A percentile compares a stretch with the other conserved stretches of the same genome.
phyloP scores from a whole-genome alignment of 2,329 filamentous ascomycete species.

The Lachnellula hyalina region DNA sequence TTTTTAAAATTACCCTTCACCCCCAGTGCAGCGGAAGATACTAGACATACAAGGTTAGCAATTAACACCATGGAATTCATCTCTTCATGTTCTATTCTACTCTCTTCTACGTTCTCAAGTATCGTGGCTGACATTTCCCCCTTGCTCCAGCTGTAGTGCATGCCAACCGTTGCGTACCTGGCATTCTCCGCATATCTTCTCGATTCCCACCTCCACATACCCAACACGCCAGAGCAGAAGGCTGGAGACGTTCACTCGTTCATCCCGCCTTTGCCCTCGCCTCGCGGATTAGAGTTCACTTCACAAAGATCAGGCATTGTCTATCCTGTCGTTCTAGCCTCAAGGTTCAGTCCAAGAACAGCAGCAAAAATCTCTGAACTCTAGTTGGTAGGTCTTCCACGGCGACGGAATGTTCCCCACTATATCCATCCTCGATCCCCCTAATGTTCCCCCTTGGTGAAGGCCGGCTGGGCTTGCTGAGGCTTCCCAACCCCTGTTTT shows the following conservation, averaged over 20 bases:
- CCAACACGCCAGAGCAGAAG: constrained; percentile 17
- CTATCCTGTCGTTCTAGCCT: constrained; percentile 14
- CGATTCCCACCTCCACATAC: constrained; percentile 14
- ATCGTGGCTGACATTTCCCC: constrained; percentile 26
- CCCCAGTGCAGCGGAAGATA: constrained; percentile 6
- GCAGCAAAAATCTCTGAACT: constrained; percentile 11
- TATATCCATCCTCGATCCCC: not conserved
- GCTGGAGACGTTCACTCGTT: constrained; percentile 36
- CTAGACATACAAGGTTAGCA: constrained; percentile 16
- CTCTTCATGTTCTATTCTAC: not conserved
- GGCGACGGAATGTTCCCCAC: constrained; percentile 15
- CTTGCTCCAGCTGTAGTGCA: constrained; percentile 27
- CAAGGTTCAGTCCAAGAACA: constrained; percentile 15
- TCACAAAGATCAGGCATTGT: constrained; percentile 10
- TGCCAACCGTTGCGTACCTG: constrained; percentile 30
- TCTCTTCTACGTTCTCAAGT: constrained; percentile 1
- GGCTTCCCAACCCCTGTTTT: constrained; percentile 2
- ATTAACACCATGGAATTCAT: not conserved
- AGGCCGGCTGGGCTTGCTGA: not conserved
- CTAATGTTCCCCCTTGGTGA: not conserved
- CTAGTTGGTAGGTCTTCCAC: constrained; percentile 15
- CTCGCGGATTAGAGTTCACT: constrained; percentile 17
- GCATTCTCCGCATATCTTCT: constrained; percentile 24
- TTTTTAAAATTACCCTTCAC: constrained; percentile 24
- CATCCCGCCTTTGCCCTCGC: constrained; percentile 29